Evolutionary conservation across 441 rosid genomes (phyloP).

Genomic region (Croton setiger): DNA sequence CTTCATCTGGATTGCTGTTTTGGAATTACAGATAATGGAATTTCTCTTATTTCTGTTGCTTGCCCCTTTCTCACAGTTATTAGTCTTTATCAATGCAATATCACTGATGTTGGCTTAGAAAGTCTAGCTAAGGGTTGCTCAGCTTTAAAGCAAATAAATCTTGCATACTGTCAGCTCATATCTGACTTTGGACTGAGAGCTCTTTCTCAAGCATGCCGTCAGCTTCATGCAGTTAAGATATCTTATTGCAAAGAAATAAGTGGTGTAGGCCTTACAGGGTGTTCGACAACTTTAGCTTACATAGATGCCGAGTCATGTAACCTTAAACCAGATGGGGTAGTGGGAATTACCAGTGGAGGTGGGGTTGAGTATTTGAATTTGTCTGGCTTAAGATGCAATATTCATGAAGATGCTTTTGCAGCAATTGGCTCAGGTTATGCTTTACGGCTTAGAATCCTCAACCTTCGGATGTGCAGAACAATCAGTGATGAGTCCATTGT

Average conservation of each 20-base stretch:
- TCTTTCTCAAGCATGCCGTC: conserved; percentile 48
- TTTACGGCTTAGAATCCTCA: conserved; percentile 53
- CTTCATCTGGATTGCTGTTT: conserved; percentile 73
- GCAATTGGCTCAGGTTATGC: conserved; percentile 60
- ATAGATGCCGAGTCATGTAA: conserved; percentile 64
- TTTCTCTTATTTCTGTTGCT: conserved; percentile 41
- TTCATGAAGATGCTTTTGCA: conserved; percentile 37
- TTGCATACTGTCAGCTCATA: conserved; percentile 49
- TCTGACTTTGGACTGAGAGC: conserved; percentile 56
- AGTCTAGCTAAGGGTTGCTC: conserved; percentile 44
- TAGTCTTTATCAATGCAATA: conserved; percentile 64
- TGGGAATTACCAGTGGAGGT: conserved; percentile 65
- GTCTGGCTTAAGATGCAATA: conserved; percentile 27
- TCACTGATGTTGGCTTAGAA: conserved; percentile 61
- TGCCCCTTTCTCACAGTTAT: conserved; percentile 50
- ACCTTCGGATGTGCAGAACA: conserved; percentile 62
- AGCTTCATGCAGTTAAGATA: conserved; percentile 54
- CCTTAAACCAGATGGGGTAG: conserved; percentile 52
- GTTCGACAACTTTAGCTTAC: conserved; percentile 47
- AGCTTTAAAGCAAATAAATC: conserved; percentile 47
- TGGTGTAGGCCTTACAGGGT: conserved; percentile 63
- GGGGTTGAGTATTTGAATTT: conserved; percentile 67
- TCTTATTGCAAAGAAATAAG: conserved; percentile 48
- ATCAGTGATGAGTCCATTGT: conserved; percentile 49
- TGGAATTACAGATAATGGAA: conserved; percentile 54